Conservation (phyloP, 73 alveolate species). For the Effrenium voratum region DNA sequence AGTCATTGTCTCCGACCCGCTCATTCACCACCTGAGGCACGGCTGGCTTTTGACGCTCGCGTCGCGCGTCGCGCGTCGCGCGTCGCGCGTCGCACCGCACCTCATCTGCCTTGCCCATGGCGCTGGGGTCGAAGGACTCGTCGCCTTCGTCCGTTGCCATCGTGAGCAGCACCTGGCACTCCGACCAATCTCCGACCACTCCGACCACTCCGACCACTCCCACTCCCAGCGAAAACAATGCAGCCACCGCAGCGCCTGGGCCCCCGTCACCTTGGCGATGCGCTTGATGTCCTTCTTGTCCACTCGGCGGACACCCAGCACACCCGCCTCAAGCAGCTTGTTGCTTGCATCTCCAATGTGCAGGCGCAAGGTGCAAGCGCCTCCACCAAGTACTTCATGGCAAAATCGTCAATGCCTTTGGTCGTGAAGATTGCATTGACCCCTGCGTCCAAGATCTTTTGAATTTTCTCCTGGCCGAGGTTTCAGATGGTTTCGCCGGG, state of each 20-base stretch:
- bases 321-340: constrained; percentile 96
- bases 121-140: constrained; percentile 96
- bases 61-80: not conserved
- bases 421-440: constrained; percentile 99
- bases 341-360: too few relatives aligned
- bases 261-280: constrained; percentile 99
- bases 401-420: constrained; percentile 99
- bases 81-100: not conserved
- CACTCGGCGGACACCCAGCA: constrained; percentile 99
- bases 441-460: constrained; percentile 98
- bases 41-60: not conserved
- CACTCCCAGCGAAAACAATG: not conserved
- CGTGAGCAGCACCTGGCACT: constrained; percentile 95
- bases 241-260: constrained; percentile 82
- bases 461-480: constrained; percentile 96
- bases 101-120: constrained; percentile 95
- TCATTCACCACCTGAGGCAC: constrained; percentile 97
- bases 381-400: constrained; percentile 99
- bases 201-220: too few relatives aligned
- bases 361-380: too few relatives aligned
- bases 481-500: too few relatives aligned
- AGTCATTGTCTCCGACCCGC: constrained; percentile 99
- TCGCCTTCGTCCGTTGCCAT: constrained; percentile 97
- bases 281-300: constrained; percentile 98
- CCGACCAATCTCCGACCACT: not conserved